These are phyloP conservation scores for Poa pratensis DNA, from an alignment of 176 grass and related monocot species.

Conservation along the genomic window DNA sequence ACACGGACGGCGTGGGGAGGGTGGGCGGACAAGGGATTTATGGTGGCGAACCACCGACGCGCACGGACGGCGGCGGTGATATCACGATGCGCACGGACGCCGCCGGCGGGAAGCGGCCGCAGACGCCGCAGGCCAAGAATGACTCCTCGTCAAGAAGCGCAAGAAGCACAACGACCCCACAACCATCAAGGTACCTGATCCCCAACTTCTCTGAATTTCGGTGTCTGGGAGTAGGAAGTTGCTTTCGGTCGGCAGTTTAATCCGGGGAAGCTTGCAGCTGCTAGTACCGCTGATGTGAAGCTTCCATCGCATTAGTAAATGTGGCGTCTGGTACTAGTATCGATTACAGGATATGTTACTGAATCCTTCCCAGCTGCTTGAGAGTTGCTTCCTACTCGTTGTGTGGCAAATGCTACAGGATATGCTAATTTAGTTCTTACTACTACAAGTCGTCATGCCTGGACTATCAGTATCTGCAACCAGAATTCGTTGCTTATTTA, in stretches of 20 bases:
- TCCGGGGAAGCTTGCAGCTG: neutral
- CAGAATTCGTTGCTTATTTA: slow-evolving; percentile 5
- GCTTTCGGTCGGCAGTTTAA: neutral
- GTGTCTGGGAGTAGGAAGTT: neutral
- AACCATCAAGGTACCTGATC: too few species aligned
- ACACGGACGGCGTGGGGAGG: too few species aligned
- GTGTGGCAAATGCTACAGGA: neutral
- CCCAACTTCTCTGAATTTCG: too few species aligned
- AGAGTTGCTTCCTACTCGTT: slow-evolving; percentile 12
- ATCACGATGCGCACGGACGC: too few species aligned
- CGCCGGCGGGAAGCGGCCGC: too few species aligned
- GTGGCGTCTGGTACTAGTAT: neutral
- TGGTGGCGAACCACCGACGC: too few species aligned
- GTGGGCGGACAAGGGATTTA: too few species aligned
- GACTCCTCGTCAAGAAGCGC: too few species aligned
- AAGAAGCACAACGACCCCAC: too few species aligned
- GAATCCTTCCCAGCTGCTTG: slow-evolving; percentile 4
- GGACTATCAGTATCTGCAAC: slow-evolving; percentile 17
- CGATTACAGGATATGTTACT: neutral
- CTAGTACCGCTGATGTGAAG: neutral
- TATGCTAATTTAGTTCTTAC: slow-evolving; percentile 2
- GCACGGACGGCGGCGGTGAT: too few species aligned
- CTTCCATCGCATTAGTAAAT: neutral
- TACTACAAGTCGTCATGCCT: slow-evolving; percentile 11
- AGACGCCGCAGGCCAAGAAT: too few species aligned